Percentiles rank a stretch among this genome's conserved stretches.
Evolutionary conservation across 345 rosid species (phyloP).

Genomic region (Raphanus raphanistrum): DNA sequence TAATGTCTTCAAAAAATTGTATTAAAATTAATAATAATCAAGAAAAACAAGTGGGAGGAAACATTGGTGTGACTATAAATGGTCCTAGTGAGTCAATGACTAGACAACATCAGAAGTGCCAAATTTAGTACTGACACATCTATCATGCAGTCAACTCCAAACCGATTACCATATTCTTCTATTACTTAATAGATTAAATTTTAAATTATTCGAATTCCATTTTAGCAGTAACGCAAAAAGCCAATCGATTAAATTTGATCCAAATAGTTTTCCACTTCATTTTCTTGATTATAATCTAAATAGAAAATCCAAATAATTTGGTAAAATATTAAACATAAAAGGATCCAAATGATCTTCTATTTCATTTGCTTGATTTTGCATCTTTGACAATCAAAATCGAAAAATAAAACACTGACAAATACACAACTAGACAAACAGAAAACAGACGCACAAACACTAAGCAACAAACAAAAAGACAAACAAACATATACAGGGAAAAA

Average conservation of each 20-base stretch:
- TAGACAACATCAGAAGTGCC: constrained; percentile 40
- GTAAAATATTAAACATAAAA: not conserved
- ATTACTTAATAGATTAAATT: constrained; percentile 3
- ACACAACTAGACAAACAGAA: not conserved
- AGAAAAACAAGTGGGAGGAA: constrained; percentile 14
- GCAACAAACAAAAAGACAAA: constrained; percentile 21
- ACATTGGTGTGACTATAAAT: constrained; percentile 38
- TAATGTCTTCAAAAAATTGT: constrained; percentile 16
- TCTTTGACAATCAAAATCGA: not conserved
- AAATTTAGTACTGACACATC: constrained; percentile 43
- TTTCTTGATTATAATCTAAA: not conserved
- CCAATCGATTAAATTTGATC: not conserved
- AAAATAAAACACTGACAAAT: not conserved
- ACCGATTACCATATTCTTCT: not conserved
- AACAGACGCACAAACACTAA: constrained; percentile 15
- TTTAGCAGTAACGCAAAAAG: not conserved
- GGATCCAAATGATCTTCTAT: not conserved
- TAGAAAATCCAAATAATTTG: not conserved
- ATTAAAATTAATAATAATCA: constrained; percentile 6
- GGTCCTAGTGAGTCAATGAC: constrained; percentile 39
- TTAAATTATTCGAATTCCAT: not conserved
- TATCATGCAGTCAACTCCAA: constrained; percentile 29
- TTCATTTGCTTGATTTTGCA: not conserved
- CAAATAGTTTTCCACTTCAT: not conserved
- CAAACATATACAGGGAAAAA: not conserved